Evolutionary conservation across 768 basidiomycete species (phyloP), one percentile per base, ranked within the genome.

Genomic region (Lentinula lateritia): DNA sequence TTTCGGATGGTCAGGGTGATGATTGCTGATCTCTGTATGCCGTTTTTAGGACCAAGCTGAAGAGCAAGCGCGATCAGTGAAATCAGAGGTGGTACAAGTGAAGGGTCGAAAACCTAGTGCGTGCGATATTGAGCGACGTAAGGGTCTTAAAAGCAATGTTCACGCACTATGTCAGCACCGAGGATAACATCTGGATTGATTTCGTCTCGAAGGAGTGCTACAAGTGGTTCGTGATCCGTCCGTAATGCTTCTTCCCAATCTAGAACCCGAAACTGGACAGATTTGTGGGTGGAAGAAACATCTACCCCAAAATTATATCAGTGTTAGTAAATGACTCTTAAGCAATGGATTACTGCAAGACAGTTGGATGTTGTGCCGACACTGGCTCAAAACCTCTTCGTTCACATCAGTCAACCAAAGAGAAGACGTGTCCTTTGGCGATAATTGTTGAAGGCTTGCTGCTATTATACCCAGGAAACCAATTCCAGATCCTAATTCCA

Each of bases 401-500:
- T 89, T 83, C 23, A 83, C 76, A 66, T 93, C 90, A 0, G 88
- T 89, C 57, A 92, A 65, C 71, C 78, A 79, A 8, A 88, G 50
- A 4, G 68, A 62, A 38, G 52, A 23, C 50, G 58, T 45, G 23
- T 16, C 50, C 45, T 50, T 32, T 20, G 32, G 50, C 3, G 48
- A 32, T 7, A 70, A 58, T 56, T 75, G 69, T 66, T 93, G 91
- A 15, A 91, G 69, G 46, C 77, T 77, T 0, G 83, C 84, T 35
- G 84, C 69, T 6, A 91, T 70, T 42, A 83, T 81, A 4, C 89
- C 92, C 15, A 92, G 75, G 66, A 92, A 87, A n/a, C 92, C 92
- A 3, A 79, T 76, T 1, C 92, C 92, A 6, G 84, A 87, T 10
- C 92, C 92, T 1, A 93, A 77, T 69, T 93, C 92, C 9, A 93